Conservation (phyloP, 2,329 filamentous ascomycete genomes). For the Leptodontidium sp. region DNA sequence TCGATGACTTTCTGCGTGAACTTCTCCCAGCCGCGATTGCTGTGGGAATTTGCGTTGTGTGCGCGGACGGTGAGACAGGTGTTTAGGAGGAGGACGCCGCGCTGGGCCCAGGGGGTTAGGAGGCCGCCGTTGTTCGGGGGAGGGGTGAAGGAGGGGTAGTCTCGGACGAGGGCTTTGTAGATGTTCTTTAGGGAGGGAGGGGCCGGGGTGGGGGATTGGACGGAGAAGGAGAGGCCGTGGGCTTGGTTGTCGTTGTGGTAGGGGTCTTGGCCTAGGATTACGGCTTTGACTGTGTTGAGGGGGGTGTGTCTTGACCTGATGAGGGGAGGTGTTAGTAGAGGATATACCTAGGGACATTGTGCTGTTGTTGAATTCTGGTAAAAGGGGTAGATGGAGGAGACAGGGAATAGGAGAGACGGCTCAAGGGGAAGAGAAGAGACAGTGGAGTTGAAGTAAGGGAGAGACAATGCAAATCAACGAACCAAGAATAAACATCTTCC, state of each 20-base stretch:
- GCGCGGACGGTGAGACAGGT: constrained; percentile 93
- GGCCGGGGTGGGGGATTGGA: constrained; percentile 85
- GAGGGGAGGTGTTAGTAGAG: constrained; percentile 33
- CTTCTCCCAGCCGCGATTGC: constrained; percentile 88
- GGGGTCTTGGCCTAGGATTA: constrained; percentile 95
- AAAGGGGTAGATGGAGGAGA: not conserved
- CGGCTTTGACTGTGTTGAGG: constrained; percentile 85
- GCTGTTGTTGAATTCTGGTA: not conserved
- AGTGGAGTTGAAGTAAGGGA: too few relatives aligned
- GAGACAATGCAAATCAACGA: constrained; percentile 46
- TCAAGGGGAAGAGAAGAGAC: constrained; percentile 24
- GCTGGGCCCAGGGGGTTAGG: constrained; percentile 91
- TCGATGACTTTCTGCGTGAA: constrained; percentile 95
- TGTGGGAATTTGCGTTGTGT: constrained; percentile 86
- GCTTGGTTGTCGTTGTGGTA: constrained; percentile 97
- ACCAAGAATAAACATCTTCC: constrained; percentile 96
- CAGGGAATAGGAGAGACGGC: not conserved
- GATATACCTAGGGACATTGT: not conserved
- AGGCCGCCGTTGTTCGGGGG: constrained; percentile 83
- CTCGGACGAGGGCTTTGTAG: constrained; percentile 85
- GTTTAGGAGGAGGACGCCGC: constrained; percentile 91
- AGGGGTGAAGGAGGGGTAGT: constrained; percentile 81
- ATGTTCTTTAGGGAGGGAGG: constrained; percentile 94
- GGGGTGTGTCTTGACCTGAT: constrained; percentile 91
- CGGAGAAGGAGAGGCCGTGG: constrained; percentile 94